phyloP scores from a whole-genome alignment of 768 basidiomycete genomes.

The Scleroderma bovista region DNA sequence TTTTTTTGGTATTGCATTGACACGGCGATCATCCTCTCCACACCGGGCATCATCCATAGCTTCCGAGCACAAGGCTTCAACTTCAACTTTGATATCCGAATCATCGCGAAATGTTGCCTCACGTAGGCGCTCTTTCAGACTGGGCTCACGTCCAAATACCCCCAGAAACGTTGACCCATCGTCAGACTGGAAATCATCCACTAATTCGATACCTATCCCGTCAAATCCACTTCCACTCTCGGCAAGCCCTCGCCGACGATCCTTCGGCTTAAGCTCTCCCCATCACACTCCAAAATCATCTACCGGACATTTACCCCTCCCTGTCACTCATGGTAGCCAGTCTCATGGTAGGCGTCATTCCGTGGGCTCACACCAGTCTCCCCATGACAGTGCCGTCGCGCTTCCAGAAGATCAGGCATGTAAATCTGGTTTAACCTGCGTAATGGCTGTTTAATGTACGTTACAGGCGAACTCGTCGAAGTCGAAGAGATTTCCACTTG shows the following conservation, averaged over 20 bases:
- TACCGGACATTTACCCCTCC: constrained; percentile 21
- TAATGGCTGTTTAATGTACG: not conserved
- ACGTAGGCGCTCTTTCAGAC: constrained; percentile 28
- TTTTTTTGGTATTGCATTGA: constrained; percentile 25
- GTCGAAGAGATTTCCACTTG: constrained; percentile 2
- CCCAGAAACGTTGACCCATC: constrained; percentile 23
- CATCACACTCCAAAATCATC: constrained; percentile 27
- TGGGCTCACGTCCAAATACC: constrained; percentile 25
- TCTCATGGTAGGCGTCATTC: constrained; percentile 23
- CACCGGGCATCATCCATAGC: constrained; percentile 11
- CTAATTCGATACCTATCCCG: constrained; percentile 21
- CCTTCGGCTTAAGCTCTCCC: constrained; percentile 28
- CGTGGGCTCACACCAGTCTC: constrained; percentile 24
- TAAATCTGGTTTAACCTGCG: not conserved
- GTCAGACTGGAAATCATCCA: constrained; percentile 12
- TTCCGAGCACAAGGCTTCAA: constrained; percentile 19
- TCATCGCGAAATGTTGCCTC: constrained; percentile 7
- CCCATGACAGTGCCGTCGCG: constrained; percentile 30
- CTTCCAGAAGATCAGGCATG: constrained; percentile 21
- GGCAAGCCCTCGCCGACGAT: constrained; percentile 29
- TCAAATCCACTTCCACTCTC: constrained; percentile 28
- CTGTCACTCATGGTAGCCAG: constrained; percentile 10
- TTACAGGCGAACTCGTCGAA: constrained; percentile 12
- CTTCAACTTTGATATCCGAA: constrained; percentile 20
- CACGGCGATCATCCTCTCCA: constrained; percentile 20